Conservation (phyloP, 169 alveolate species). For the Cryptosporidium sp. region DNA sequence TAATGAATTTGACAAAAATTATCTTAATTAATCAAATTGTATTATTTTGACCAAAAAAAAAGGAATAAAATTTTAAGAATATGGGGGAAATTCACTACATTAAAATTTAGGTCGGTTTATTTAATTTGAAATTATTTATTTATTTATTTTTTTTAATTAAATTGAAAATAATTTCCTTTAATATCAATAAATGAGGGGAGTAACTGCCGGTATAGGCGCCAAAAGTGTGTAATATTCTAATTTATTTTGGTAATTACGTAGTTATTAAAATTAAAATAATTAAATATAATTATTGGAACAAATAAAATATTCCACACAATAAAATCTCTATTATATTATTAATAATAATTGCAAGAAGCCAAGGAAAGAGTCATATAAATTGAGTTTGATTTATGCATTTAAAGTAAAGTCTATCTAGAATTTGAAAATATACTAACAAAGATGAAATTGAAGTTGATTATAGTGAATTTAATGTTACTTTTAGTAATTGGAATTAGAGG, state of each 20-base stretch:
- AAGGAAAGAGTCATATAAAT: background rate
- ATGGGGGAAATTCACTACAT: background rate
- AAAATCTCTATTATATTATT: background rate
- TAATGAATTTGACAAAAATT: too few relatives aligned
- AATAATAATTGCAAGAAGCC: too few relatives aligned
- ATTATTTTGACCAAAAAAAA: background rate
- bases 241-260: background rate
- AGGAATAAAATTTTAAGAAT: too few relatives aligned
- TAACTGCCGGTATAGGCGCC: constrained; percentile 26
- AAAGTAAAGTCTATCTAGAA: too few relatives aligned
- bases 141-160: background rate
- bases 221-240: constrained; percentile 1
- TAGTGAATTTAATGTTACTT: background rate
- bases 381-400: background rate
- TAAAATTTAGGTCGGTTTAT: too few relatives aligned
- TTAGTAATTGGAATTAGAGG: background rate
- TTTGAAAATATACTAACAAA: background rate
- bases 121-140: background rate
- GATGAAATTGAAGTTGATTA: background rate
- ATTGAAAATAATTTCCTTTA: background rate
- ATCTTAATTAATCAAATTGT: background rate
- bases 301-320: background rate
- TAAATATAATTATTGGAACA: too few relatives aligned
- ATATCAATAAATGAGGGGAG: background rate
- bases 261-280: too few relatives aligned